Evolutionary conservation across 768 basidiomycete genomes (phyloP), one percentile per base, ranked within the genome.

Genomic region (Boletus eberwhitei): DNA sequence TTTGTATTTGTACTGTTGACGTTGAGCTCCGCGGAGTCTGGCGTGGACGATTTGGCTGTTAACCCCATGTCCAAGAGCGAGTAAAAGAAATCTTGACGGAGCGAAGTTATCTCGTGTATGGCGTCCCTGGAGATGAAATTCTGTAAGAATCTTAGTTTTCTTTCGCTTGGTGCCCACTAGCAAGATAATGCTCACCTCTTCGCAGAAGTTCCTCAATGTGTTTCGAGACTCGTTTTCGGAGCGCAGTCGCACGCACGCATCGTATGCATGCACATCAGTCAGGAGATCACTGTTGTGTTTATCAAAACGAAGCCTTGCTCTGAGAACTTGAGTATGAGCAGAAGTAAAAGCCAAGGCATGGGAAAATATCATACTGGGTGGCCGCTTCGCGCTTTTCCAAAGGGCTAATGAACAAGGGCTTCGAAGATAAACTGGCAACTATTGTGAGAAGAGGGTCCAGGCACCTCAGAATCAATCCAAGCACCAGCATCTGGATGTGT

Each of bases 351-450:
- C 32, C 45, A 16, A 35, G 21, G 22, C 17, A n/a, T 5, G 54
- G 22, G 14, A 48, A 32, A 49, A 48, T 5, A 31, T 58, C 81
- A 52, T 65, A 93, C 91, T 75, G 77, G 24, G 77, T 79, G 2
- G 89, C 86, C 61, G 91, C 90, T 16, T 96, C 88, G 5, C 92
- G 79, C 66, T 87, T 87, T 29, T 95, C 93, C 69, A 88, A 77
- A 0, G 93, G 91, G 56, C 73, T 90, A 13, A 84, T 60, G 71
- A 97, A 98, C 45, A 98, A 70, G 0, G 94, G 87, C 64, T 95
- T 98, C 5, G 88, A 89, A 2, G 93, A 95, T 35, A 98, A 72
- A 55, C 83, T 77, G 17, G 93, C 92, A 0, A 86, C 88, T 34
- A 95, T 81, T 2, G 90, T 93, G 31, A 95, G 75, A 13, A 91